A percentile compares a stretch with the other conserved stretches of the same genome.
Evolutionary conservation across 805 yeast genomes (phyloP).

Genomic region (Candida sonorensis): DNA sequence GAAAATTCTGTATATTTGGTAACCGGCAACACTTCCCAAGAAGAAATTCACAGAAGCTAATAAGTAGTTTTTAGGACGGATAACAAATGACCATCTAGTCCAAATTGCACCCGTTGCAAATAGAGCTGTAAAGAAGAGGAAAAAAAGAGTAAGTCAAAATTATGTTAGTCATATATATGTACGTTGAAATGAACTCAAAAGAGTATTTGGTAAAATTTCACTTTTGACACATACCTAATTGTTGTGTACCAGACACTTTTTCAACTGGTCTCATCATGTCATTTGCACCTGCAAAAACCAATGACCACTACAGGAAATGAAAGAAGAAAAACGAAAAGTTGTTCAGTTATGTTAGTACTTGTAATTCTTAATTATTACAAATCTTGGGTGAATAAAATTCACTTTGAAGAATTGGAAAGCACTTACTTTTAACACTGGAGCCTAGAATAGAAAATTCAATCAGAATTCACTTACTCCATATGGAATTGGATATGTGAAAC

Average conservation of each 20-base stretch:
- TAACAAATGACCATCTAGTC: slow-evolving; percentile 98
- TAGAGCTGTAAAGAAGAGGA: slow-evolving; percentile 47
- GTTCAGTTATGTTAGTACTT: neutral
- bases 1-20: slow-evolving; percentile 68
- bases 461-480: neutral
- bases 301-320: slow-evolving; percentile 55
- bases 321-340: neutral
- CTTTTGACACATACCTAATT: slow-evolving; percentile 30
- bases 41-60: slow-evolving; percentile 93
- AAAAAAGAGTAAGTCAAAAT: neutral
- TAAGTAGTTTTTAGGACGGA: slow-evolving; percentile 77
- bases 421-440: slow-evolving; percentile 50
- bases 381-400: too few species aligned
- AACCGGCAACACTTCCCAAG: slow-evolving; percentile 83
- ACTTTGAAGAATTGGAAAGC: too few species aligned
- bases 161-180: too few species aligned
- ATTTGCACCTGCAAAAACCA: slow-evolving; percentile 85
- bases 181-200: too few species aligned
- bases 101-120: slow-evolving; percentile 90
- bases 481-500: neutral
- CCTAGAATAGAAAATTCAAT: slow-evolving; percentile 24
- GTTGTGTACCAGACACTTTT: slow-evolving; percentile 83
- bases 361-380: too few species aligned
- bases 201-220: too few species aligned
- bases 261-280: slow-evolving; percentile 91